phyloP scores from a whole-genome alignment of 495 filamentous ascomycete genomes.

The Parathielavia hyrcaniae region DNA sequence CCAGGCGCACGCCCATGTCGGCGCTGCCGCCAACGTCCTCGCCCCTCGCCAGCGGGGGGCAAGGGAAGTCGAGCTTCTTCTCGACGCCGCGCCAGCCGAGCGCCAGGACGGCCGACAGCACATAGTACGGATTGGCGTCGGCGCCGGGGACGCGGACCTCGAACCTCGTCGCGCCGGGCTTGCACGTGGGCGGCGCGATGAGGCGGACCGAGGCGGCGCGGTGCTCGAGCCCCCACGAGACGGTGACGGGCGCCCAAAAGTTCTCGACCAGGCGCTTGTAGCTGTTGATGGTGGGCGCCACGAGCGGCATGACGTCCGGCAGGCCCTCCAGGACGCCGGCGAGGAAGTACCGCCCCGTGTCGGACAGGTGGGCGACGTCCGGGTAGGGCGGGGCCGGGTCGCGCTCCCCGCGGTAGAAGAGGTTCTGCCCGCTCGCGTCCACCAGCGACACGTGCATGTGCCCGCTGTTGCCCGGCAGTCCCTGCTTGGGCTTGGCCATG shows the following conservation, averaged over 20 bases:
- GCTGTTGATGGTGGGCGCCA: slow-evolving; percentile 91
- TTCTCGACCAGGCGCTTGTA: slow-evolving; percentile 98
- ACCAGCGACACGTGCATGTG: slow-evolving; percentile 90
- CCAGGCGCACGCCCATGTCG: slow-evolving; percentile 66
- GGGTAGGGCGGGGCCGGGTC: slow-evolving; percentile 64
- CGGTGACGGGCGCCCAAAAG: slow-evolving; percentile 97
- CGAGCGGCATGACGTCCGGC: slow-evolving; percentile 89
- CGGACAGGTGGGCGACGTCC: slow-evolving; percentile 73
- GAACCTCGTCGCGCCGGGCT: slow-evolving; percentile 78
- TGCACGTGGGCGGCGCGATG: slow-evolving; percentile 78
- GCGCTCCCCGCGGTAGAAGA: slow-evolving; percentile 64
- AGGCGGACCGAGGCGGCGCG: slow-evolving; percentile 85
- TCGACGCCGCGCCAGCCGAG: slow-evolving; percentile 85
- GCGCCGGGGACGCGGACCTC: slow-evolving; percentile 89
- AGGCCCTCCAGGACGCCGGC: slow-evolving; percentile 83
- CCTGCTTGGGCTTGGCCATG: slow-evolving; percentile 95
- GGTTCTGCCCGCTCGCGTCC: slow-evolving; percentile 63
- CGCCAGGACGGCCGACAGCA: slow-evolving; percentile 78
- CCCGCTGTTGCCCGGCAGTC: slow-evolving; percentile 85
- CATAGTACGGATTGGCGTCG: slow-evolving; percentile 81
- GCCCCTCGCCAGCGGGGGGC: slow-evolving; percentile 77
- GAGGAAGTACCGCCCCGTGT: slow-evolving; percentile 86
- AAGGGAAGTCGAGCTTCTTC: slow-evolving; percentile 75
- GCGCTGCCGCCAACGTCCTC: slow-evolving; percentile 64
- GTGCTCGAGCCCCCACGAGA: slow-evolving; percentile 94